Evolutionary conservation across 31 red algal genomes (phyloP), one percentile per base, ranked within the genome.

Genomic region (Odonthalia washingtoniensis): DNA sequence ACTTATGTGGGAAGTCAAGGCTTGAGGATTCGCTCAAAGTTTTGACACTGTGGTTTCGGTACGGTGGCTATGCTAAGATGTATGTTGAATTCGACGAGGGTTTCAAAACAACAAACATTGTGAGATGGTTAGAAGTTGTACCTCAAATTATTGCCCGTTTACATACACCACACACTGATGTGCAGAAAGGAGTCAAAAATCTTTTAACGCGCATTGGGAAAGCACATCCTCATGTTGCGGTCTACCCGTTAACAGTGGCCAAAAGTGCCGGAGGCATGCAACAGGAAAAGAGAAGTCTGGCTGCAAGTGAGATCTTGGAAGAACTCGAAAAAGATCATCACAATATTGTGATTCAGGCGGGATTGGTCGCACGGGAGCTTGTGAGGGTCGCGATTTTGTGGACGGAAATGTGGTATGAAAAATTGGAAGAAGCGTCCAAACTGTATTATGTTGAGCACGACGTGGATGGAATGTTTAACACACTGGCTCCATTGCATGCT

Each of bases 91-190:
- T 99, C 46, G 85, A 91, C 34, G 37, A 75, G 26, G 86, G 92
- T 40, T 96, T 99, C 61, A 72, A 75, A 70, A 46, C 40, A 6
- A 92, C 97, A 24, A 90, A 96, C 64, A 85, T 90, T 40, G 91
- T 91, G 12, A 88, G 84, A 75, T 99, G 97, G 97, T 90, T 99
- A 16, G 97, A 94, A 70, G 97, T 99, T 35, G 93, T 99, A 34
- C 97, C 97, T 14, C 97, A 99, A 90, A 96, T 99, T 34, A 94
- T 99, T 80, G 97, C 97, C 45, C 94, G 97, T 0, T 81, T 99
- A 40, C 88, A 99, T 40, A 85, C 97, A 31, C 91, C 91, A 40
- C 74, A 76, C 41, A 44, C 67, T 52, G 65, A 81, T 37, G 94
- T 99, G 26, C 85, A 91, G 40, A 78, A 74, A 42, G 94, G 94